phyloP scores from a whole-genome alignment of 352 stramenopile genomes.

The Hyaloperonospora arabidopsidis region DNA sequence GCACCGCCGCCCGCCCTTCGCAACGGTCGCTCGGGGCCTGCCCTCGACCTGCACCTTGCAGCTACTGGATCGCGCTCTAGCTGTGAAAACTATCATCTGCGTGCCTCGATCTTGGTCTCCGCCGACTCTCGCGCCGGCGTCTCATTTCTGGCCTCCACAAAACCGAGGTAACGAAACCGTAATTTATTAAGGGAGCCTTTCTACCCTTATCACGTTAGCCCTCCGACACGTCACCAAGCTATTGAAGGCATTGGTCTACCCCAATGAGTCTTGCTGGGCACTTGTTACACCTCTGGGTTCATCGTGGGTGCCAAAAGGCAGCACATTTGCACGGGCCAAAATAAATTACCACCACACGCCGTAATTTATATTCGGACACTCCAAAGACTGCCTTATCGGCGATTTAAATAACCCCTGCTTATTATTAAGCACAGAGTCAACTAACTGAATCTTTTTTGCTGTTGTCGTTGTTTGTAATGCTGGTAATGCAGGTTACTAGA shows the following conservation, averaged over 20 bases:
- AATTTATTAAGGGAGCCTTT: slow-evolving; percentile 24
- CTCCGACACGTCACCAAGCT: not conserved
- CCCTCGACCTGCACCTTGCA: slow-evolving; percentile 15
- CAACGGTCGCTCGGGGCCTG: slow-evolving; percentile 17
- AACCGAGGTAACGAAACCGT: slow-evolving; percentile 33
- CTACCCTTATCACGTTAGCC: not conserved
- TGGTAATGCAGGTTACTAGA: slow-evolving; percentile 14
- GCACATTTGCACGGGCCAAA: not conserved
- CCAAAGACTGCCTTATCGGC: not conserved
- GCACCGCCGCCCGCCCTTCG: slow-evolving; percentile 14
- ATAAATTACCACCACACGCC: slow-evolving; percentile 22
- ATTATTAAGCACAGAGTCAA: not conserved
- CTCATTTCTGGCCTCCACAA: slow-evolving; percentile 22
- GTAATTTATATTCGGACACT: slow-evolving; percentile 27
- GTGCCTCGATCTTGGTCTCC: slow-evolving; percentile 12
- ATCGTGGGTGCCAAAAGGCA: slow-evolving; percentile 8
- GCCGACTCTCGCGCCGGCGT: slow-evolving; percentile 7
- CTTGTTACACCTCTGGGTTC: slow-evolving; percentile 1
- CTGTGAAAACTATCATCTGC: slow-evolving; percentile 32
- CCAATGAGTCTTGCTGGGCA: not conserved
- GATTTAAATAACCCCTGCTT: too few relatives aligned
- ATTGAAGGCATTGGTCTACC: not conserved
- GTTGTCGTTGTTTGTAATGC: slow-evolving; percentile 1
- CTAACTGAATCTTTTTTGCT: slow-evolving; percentile 8
- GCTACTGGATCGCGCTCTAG: slow-evolving; percentile 6